Conservation (phyloP, 805 yeast genomes). For the Scheffersomyces spartinae region DNA sequence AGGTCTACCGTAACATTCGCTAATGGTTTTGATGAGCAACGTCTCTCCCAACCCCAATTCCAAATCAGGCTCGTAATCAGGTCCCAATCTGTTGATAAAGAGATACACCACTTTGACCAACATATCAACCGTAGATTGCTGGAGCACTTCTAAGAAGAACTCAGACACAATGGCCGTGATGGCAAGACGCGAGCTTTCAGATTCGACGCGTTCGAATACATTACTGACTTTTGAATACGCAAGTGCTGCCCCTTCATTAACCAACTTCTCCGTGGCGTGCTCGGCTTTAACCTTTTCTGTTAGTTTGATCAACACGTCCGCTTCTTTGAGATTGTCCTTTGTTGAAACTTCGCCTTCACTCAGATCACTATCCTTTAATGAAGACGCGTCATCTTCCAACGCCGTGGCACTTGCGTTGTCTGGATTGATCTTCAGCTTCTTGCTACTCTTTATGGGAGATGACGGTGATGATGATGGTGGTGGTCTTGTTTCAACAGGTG, state of each 20-base stretch:
- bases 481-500: too few species aligned
- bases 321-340: too few species aligned
- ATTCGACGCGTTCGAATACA: constrained; percentile 68
- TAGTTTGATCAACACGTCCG: not conserved
- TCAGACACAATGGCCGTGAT: constrained; percentile 67
- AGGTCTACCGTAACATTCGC: constrained; percentile 82
- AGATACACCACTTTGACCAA: constrained; percentile 68
- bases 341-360: too few species aligned
- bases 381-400: too few species aligned
- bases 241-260: constrained; percentile 5
- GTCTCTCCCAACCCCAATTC: constrained; percentile 94
- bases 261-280: constrained; percentile 5
- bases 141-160: constrained; percentile 55
- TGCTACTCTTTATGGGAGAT: too few species aligned
- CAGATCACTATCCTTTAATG: too few species aligned
- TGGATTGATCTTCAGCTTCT: too few species aligned
- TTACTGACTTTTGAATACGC: constrained; percentile 36
- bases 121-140: constrained; percentile 31
- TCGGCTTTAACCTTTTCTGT: constrained; percentile 2
- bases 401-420: too few species aligned
- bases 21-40: constrained; percentile 73
- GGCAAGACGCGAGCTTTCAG: constrained; percentile 72
- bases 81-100: constrained; percentile 82
- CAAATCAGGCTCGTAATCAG: constrained; percentile 84
- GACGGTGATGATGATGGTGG: too few species aligned